phyloP scores from a whole-genome alignment of 441 rosid species.

The Erysimum cheiri region DNA sequence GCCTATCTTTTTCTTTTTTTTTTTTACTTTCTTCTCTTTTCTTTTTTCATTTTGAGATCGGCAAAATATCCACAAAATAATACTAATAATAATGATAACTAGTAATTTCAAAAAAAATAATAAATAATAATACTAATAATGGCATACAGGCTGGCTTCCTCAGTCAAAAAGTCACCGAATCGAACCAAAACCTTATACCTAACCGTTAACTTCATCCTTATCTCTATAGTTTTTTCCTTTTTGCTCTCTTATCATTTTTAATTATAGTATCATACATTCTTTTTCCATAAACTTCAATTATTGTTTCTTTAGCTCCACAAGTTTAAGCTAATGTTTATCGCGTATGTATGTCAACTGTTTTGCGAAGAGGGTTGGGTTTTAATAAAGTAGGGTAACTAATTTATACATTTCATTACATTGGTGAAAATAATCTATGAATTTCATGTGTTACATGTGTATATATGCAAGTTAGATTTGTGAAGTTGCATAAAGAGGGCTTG shows the following conservation, averaged over 20 bases:
- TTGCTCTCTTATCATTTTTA: background rate
- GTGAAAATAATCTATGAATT: background rate
- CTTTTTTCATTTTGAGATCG: slow-evolving; percentile 1
- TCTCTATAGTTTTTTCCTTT: background rate
- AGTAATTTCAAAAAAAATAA: background rate
- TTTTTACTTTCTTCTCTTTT: background rate
- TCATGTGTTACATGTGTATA: background rate
- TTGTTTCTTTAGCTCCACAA: slow-evolving; percentile 1
- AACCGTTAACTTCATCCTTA: slow-evolving; percentile 31
- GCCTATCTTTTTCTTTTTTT: slow-evolving; percentile 5
- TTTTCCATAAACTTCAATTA: slow-evolving; percentile 14
- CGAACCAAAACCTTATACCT: slow-evolving; percentile 45
- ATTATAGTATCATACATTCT: slow-evolving; percentile 25
- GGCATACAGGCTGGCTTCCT: slow-evolving; percentile 40
- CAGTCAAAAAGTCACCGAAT: slow-evolving; percentile 31
- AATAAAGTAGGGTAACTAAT: too few species aligned
- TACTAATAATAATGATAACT: slow-evolving; percentile 12
- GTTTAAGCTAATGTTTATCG: background rate
- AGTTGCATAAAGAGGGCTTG: background rate
- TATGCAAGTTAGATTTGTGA: background rate
- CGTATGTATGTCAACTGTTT: slow-evolving; percentile 19
- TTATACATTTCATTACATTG: background rate
- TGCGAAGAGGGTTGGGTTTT: background rate
- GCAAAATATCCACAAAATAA: slow-evolving; percentile 32
- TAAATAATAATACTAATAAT: slow-evolving; percentile 25